Evolutionary conservation across 768 basidiomycete species (phyloP).

Genomic region (Pholiota conissans): DNA sequence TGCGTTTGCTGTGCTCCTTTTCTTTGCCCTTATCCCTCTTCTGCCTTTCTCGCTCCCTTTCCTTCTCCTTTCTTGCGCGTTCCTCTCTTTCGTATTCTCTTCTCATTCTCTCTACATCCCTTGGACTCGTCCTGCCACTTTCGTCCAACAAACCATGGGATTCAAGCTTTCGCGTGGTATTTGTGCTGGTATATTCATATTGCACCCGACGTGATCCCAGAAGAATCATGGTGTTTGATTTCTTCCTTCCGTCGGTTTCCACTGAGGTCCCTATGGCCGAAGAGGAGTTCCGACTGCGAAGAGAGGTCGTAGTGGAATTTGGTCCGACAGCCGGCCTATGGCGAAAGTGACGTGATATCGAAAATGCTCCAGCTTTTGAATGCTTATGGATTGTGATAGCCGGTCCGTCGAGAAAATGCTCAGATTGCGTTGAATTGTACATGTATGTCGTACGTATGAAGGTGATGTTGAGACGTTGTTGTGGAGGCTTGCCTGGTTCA

Average conservation of each 20-base stretch:
- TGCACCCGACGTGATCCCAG: constrained; percentile 78
- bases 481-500: constrained; percentile 57
- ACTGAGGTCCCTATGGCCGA: constrained; percentile 23
- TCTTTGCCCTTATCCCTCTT: constrained; percentile 28
- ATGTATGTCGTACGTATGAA: constrained; percentile 52
- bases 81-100: constrained; percentile 24
- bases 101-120: constrained; percentile 32
- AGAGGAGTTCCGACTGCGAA: constrained; percentile 6
- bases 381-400: constrained; percentile 78
- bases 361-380: constrained; percentile 77
- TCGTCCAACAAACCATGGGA: constrained; percentile 68
- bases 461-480: constrained; percentile 67
- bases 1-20: constrained; percentile 22
- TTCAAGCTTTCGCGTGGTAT: constrained; percentile 65
- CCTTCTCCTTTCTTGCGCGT: constrained; percentile 17
- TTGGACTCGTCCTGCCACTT: constrained; percentile 28
- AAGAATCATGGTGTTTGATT: constrained; percentile 52
- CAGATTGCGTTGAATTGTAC: constrained; percentile 27
- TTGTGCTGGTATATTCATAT: constrained; percentile 75
- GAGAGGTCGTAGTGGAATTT: constrained; percentile 9
- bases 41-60: constrained; percentile 1
- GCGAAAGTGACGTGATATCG: constrained; percentile 67
- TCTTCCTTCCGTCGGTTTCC: constrained; percentile 27
- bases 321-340: constrained; percentile 7
- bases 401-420: constrained; percentile 45